Conservation (phyloP, 768 basidiomycete genomes). For the Leucosporidium yakuticum region DNA sequence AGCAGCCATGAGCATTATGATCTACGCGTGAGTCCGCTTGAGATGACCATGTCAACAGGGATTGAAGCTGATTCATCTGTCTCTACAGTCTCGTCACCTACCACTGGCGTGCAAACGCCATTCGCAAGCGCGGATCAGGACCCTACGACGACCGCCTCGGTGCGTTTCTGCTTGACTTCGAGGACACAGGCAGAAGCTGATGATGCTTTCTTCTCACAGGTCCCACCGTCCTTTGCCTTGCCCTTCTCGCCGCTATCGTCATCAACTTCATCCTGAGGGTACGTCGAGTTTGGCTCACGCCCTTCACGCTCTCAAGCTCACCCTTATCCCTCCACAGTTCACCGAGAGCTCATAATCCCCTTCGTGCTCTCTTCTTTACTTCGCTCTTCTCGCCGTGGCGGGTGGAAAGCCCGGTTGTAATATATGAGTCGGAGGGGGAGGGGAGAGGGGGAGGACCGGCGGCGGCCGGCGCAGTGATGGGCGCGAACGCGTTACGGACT, state of each 20-base stretch:
- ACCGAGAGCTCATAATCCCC: no score
- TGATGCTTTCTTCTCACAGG: conserved; percentile 45
- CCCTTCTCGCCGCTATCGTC: conserved; percentile 60
- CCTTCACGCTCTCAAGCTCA: background rate
- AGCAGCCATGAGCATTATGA: conserved; percentile 90
- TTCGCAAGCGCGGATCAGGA: conserved; percentile 80
- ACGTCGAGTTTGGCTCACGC: background rate
- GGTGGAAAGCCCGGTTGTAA: no score
- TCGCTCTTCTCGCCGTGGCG: no score
- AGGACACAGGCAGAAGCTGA: conserved; percentile 44
- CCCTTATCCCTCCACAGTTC: no score
- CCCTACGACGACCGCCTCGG: conserved; percentile 81
- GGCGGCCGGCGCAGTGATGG: no score
- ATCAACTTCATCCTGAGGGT: conserved; percentile 31
- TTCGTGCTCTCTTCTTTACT: no score
- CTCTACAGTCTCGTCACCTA: conserved; percentile 64
- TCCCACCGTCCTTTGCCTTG: conserved; percentile 61
- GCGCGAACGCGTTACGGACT: no score
- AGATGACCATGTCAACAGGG: background rate
- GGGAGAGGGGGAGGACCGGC: no score
- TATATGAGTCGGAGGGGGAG: no score
- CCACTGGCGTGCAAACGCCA: conserved; percentile 91
- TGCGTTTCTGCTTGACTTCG: background rate
- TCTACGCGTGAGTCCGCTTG: conserved; percentile 59
- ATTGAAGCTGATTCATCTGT: background rate